Conservation (phyloP, 2,329 filamentous ascomycete genomes). For the Pyricularia grisea region DNA sequence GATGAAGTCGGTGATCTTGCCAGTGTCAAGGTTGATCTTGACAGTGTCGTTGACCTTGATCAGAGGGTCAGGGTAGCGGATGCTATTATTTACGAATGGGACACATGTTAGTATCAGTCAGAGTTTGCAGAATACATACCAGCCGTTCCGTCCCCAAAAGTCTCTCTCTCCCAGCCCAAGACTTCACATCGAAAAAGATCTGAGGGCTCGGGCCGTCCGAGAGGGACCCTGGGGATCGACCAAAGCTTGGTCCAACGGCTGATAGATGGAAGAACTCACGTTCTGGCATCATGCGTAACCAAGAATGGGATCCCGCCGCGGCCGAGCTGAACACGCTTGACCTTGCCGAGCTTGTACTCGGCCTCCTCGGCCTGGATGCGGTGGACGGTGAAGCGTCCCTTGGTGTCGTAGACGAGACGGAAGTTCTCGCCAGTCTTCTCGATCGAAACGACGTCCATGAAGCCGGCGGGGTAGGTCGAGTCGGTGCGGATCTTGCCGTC, state of each 20-base stretch:
- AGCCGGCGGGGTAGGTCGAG: constrained; percentile 91
- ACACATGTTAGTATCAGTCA: constrained; percentile 30
- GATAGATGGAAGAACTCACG: constrained; percentile 99
- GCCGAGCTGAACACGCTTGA: constrained; percentile 99
- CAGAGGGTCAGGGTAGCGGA: constrained; percentile 95
- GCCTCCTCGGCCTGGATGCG: constrained; percentile 98
- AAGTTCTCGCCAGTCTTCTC: constrained; percentile 99
- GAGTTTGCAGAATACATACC: constrained; percentile 3
- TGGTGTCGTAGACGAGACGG: constrained; percentile 99
- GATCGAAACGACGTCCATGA: constrained; percentile 99
- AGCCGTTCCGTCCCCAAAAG: constrained; percentile 8
- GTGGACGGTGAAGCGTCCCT: constrained; percentile 99
- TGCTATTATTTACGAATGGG: constrained; percentile 45
- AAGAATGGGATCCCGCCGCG: constrained; percentile 99
- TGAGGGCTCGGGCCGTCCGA: constrained; percentile 5
- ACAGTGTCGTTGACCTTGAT: constrained; percentile 99
- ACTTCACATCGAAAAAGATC: constrained; percentile 6
- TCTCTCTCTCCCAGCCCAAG: constrained; percentile 3
- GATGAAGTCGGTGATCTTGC: constrained; percentile 98
- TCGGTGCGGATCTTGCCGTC: constrained; percentile 99
- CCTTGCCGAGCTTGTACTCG: constrained; percentile 99
- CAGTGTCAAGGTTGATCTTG: constrained; percentile 94
- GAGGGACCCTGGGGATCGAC: constrained; percentile 33
- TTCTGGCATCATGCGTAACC: constrained; percentile 99
- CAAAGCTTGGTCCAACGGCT: constrained; percentile 99